Conservation (phyloP, 2,329 filamentous ascomycete genomes). For the Exophiala aquamarina region DNA sequence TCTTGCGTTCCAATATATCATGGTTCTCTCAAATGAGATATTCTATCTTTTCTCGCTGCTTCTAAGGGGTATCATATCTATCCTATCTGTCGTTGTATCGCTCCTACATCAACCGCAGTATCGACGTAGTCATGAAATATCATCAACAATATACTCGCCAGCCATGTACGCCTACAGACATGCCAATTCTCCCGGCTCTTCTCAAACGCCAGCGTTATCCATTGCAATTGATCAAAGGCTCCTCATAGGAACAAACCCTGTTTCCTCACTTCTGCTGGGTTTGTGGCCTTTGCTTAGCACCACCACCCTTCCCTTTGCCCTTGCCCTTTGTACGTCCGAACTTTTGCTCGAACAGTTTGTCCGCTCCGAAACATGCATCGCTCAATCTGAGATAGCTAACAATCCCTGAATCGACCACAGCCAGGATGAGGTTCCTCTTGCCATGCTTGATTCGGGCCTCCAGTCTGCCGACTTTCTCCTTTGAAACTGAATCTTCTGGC, state of each 20-base stretch:
- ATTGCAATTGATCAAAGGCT: neutral
- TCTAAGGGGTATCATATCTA: slow-evolving; percentile 13
- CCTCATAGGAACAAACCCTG: neutral
- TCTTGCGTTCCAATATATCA: no score
- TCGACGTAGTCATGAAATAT: no score
- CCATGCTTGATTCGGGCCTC: slow-evolving; percentile 83
- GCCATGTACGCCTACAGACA: no score
- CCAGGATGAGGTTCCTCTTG: slow-evolving; percentile 77
- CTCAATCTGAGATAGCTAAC: slow-evolving; percentile 82
- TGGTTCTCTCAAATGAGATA: no score
- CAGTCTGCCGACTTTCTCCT: slow-evolving; percentile 48
- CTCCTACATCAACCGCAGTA: no score
- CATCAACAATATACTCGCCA: no score
- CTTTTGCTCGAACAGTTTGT: slow-evolving; percentile 59
- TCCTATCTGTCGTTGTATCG: no score
- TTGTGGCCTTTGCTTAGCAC: neutral
- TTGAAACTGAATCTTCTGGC: slow-evolving; percentile 64
- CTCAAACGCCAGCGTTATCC: no score
- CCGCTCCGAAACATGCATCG: slow-evolving; percentile 76
- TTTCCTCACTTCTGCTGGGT: no score
- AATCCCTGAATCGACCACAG: slow-evolving; percentile 85
- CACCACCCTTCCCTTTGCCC: slow-evolving; percentile 17
- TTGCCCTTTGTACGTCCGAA: slow-evolving; percentile 31
- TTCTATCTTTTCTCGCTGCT: slow-evolving; percentile 15
- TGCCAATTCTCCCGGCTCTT: no score